Percentiles rank a stretch among this genome's conserved stretches.
Evolutionary conservation across 2,329 filamentous ascomycete species (phyloP).

Genomic region (Pseudocercospora eumusae): DNA sequence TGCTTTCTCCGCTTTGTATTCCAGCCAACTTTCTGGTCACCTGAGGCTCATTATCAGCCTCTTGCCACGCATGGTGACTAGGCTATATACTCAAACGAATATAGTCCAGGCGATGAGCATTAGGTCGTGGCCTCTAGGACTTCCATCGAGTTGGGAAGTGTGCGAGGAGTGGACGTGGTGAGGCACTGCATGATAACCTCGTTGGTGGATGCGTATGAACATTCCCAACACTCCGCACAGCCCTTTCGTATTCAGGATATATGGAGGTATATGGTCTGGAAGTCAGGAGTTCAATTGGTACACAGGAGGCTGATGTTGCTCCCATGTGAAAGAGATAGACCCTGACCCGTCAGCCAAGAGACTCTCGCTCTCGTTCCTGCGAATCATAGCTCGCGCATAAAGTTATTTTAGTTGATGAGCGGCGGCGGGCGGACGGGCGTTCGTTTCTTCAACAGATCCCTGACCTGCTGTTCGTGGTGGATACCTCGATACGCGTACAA

Average conservation of each 20-base stretch:
- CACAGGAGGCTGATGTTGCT: background rate
- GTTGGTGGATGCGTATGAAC: too few relatives aligned
- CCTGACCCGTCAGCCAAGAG: conserved; percentile 1
- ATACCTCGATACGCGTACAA: background rate
- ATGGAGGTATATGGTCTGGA: too few relatives aligned
- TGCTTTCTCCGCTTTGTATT: background rate
- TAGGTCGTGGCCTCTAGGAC: background rate
- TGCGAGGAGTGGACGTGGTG: too few relatives aligned
- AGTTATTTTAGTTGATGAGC: too few relatives aligned
- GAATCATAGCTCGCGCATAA: background rate
- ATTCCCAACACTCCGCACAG: too few relatives aligned
- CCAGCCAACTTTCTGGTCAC: background rate
- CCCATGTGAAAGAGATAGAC: background rate
- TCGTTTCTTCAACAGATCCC: background rate
- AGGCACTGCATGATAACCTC: background rate
- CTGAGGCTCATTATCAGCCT: background rate
- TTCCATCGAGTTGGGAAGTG: too few relatives aligned
- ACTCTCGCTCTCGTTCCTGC: background rate
- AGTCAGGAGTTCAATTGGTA: too few relatives aligned
- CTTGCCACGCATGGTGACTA: background rate
- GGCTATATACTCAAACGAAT: background rate
- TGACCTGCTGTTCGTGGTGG: background rate
- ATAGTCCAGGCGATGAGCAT: background rate
- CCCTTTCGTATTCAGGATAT: too few relatives aligned
- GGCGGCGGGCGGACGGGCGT: background rate